These are phyloP conservation scores for Gaertneriomyces semiglobifer DNA, from an alignment of 192 early-diverging fungal species.

Conservation along the genomic window DNA sequence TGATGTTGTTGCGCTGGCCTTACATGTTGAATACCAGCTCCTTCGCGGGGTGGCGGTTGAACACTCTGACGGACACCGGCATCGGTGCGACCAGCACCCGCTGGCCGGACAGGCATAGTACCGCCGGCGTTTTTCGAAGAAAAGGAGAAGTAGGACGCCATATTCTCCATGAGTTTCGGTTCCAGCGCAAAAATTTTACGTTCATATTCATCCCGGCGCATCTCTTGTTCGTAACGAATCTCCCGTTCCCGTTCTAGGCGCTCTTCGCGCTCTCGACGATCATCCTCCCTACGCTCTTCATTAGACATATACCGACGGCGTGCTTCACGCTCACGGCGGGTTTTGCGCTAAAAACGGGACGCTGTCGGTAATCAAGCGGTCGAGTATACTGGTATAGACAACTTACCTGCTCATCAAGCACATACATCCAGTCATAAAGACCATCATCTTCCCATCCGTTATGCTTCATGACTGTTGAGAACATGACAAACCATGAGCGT, in stretches of 20 bases:
- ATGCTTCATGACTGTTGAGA: slow-evolving; percentile 35
- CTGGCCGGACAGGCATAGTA: neutral
- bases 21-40: neutral
- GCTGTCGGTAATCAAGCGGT: no score
- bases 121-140: neutral
- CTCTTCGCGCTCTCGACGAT: slow-evolving; percentile 19
- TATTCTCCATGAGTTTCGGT: slow-evolving; percentile 11
- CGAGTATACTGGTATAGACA: neutral
- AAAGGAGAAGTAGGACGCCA: slow-evolving; percentile 19
- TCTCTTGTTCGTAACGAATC: slow-evolving; percentile 13
- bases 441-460: slow-evolving; percentile 80
- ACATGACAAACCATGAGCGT: no score
- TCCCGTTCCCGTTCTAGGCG: slow-evolving; percentile 14
- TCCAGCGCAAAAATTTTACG: slow-evolving; percentile 3
- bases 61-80: neutral
- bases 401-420: slow-evolving; percentile 42
- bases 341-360: neutral
- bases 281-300: slow-evolving; percentile 22
- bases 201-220: slow-evolving; percentile 14
- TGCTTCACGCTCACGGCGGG: slow-evolving; percentile 17
- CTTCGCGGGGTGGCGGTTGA: neutral
- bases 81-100: neutral
- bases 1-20: neutral
- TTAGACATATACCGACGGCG: slow-evolving; percentile 7
- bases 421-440: slow-evolving; percentile 90